Conservation (phyloP, 2,329 filamentous ascomycete genomes). For the Microsporum audouinii region DNA sequence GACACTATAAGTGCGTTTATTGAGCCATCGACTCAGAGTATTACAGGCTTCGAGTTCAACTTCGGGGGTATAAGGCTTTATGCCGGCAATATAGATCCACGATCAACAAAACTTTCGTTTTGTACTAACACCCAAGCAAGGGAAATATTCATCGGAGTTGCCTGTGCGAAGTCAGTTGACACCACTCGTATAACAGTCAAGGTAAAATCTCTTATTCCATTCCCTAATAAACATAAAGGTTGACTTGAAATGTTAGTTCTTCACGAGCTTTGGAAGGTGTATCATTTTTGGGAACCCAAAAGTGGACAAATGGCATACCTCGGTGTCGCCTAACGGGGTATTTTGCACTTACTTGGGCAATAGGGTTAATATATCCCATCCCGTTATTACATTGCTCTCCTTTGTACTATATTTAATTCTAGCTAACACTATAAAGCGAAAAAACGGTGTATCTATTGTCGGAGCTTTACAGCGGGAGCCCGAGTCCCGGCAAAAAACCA, state of each 20-base stretch:
- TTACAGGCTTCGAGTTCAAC: neutral
- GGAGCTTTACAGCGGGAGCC: neutral
- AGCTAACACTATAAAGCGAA: neutral
- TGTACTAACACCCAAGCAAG: neutral
- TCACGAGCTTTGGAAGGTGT: constrained; percentile 3
- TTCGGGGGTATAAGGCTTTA: neutral
- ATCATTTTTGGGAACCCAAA: neutral
- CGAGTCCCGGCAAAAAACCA: neutral
- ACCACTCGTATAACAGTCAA: neutral
- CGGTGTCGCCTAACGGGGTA: neutral
- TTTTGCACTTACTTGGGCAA: neutral
- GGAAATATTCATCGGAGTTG: neutral
- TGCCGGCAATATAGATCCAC: neutral
- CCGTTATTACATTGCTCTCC: neutral
- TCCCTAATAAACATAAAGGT: neutral
- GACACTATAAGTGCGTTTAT: constrained; percentile 1
- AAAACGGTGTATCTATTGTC: neutral
- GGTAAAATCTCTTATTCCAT: neutral
- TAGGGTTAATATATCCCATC: neutral
- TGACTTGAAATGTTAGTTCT: neutral
- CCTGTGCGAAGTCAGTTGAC: neutral
- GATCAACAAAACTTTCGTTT: constrained; percentile 1
- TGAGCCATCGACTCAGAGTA: neutral
- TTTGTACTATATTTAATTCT: neutral
- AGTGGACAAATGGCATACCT: neutral